These are phyloP conservation scores for Croton laevigatus DNA, from an alignment of 441 rosid species.

Conservation along the genomic window DNA sequence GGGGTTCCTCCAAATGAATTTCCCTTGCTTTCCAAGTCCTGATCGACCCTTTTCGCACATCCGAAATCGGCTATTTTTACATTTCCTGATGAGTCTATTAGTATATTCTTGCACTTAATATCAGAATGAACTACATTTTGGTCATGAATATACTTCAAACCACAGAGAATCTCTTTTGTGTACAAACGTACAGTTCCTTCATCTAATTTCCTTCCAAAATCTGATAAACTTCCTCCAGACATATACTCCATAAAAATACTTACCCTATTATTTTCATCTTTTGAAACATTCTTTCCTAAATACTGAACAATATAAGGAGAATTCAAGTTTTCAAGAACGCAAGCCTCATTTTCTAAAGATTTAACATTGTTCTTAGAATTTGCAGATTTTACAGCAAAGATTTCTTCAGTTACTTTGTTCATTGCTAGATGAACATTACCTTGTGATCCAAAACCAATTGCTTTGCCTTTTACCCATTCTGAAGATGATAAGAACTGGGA, in stretches of 20 bases:
- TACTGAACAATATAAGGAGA: slow-evolving; percentile 32
- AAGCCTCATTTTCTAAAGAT: slow-evolving; percentile 31
- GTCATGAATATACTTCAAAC: slow-evolving; percentile 31
- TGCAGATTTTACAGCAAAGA: slow-evolving; percentile 34
- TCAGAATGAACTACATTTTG: slow-evolving; percentile 38
- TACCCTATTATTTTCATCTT: slow-evolving; percentile 12
- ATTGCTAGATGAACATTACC: slow-evolving; percentile 42
- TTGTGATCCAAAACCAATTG: slow-evolving; percentile 35
- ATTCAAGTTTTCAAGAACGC: slow-evolving; percentile 30
- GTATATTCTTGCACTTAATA: slow-evolving; percentile 37
- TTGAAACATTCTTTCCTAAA: slow-evolving; percentile 26
- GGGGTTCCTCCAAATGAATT: slow-evolving; percentile 30
- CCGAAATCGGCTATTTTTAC: slow-evolving; percentile 41
- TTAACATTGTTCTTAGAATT: slow-evolving; percentile 9
- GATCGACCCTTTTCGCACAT: slow-evolving; percentile 29
- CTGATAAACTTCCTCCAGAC: slow-evolving; percentile 35
- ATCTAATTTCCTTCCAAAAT: slow-evolving; percentile 32
- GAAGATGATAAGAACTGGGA: slow-evolving; percentile 4
- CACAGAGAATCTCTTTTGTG: slow-evolving; percentile 31
- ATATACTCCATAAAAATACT: slow-evolving; percentile 40
- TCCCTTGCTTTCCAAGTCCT: background rate
- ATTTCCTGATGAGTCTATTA: slow-evolving; percentile 24
- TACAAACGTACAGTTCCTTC: slow-evolving; percentile 27
- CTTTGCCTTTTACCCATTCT: slow-evolving; percentile 35
- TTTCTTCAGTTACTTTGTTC: slow-evolving; percentile 30